phyloP scores from a whole-genome alignment of 2,329 filamentous ascomycete species.

The Raffaelea albimanens region DNA sequence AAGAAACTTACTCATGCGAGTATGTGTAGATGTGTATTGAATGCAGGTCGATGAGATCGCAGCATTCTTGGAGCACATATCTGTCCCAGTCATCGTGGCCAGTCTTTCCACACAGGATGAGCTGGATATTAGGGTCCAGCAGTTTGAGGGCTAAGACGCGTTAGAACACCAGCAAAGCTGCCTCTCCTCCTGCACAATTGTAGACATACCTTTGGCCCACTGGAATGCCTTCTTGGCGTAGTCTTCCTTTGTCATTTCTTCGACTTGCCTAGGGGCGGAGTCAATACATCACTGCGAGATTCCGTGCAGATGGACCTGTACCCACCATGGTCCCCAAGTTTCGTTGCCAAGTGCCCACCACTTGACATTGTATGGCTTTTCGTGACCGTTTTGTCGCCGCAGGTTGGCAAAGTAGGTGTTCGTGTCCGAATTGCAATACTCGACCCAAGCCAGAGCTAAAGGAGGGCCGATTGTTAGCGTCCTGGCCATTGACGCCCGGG shows the following conservation, averaged over 20 bases:
- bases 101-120: conserved; percentile 68
- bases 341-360: conserved; percentile 83
- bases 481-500: conserved; percentile 77
- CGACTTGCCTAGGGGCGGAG: conserved; percentile 41
- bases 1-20: conserved; percentile 30
- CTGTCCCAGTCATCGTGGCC: conserved; percentile 64
- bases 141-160: conserved; percentile 46
- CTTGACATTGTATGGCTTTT: conserved; percentile 71
- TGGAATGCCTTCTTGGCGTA: conserved; percentile 61
- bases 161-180: not conserved
- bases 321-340: conserved; percentile 44
- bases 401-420: conserved; percentile 78
- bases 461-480: conserved; percentile 34
- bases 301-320: not conserved
- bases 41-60: conserved; percentile 64
- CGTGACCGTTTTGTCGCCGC: conserved; percentile 62
- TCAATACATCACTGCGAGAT: conserved; percentile 18
- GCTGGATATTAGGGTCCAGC: conserved; percentile 57
- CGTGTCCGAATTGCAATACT: conserved; percentile 74
- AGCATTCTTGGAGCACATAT: conserved; percentile 61
- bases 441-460: conserved; percentile 60
- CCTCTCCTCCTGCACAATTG: no score
- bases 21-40: conserved; percentile 73
- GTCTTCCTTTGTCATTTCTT: conserved; percentile 58
- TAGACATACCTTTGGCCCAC: conserved; percentile 47